These are phyloP conservation scores for Candida germanica DNA, from an alignment of 805 yeast species.

Conservation along the genomic window DNA sequence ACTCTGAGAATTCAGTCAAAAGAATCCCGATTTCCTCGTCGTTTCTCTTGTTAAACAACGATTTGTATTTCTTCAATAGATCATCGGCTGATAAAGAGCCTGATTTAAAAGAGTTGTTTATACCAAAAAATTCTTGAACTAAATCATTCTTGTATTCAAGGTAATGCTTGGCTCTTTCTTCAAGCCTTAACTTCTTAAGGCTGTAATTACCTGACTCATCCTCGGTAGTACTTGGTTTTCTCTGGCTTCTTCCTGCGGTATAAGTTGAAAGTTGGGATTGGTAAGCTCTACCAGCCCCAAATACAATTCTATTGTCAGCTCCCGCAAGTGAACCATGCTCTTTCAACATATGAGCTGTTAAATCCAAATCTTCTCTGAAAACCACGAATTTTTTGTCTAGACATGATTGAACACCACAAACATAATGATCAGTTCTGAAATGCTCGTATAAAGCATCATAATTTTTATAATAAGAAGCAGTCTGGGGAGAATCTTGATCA, in stretches of 20 bases:
- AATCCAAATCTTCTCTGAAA: conserved; percentile 78
- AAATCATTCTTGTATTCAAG: conserved; percentile 49
- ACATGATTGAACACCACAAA: conserved; percentile 75
- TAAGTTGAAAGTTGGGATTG: conserved; percentile 67
- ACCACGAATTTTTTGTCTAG: conserved; percentile 90
- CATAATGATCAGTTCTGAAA: conserved; percentile 69
- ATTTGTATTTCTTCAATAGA: conserved; percentile 44
- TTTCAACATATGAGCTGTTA: conserved; percentile 81
- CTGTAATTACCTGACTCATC: conserved; percentile 40
- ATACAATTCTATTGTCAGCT: conserved; percentile 42
- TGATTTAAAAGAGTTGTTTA: conserved; percentile 48
- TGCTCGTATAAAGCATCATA: conserved; percentile 75
- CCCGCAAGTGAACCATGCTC: conserved; percentile 66
- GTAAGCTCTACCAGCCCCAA: conserved; percentile 41
- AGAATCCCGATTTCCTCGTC: conserved; percentile 53
- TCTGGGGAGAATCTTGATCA: conserved; percentile 65
- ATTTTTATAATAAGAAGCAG: conserved; percentile 61
- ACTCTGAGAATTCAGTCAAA: conserved; percentile 57
- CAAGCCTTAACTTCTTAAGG: conserved; percentile 59
- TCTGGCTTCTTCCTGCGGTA: conserved; percentile 18
- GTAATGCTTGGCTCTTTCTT: conserved; percentile 83
- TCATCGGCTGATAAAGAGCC: conserved; percentile 47
- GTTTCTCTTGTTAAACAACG: conserved; percentile 18
- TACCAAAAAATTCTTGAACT: conserved; percentile 46
- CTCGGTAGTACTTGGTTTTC: conserved; percentile 1